A percentile compares a stretch with the other conserved stretches of the same genome.
Conservation (phyloP, 768 basidiomycete species). For the Tricholoma bakamatsutake region DNA sequence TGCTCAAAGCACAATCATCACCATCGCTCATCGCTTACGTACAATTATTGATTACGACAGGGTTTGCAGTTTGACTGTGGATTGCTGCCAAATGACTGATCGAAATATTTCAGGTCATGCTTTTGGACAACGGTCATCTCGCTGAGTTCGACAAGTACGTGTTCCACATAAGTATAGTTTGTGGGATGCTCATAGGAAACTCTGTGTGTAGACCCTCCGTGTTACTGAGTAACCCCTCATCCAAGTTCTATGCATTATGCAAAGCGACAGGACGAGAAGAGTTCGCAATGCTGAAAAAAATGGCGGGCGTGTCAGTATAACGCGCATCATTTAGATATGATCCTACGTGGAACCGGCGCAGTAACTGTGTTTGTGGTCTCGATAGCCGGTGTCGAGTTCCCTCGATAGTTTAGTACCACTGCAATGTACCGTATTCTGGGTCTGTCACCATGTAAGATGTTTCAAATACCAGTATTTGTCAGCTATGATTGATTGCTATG, state of each 20-base stretch:
- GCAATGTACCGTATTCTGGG: too few relatives aligned
- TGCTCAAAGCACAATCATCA: constrained; percentile 74
- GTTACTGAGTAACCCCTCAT: constrained; percentile 49
- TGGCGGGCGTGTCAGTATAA: constrained; percentile 42
- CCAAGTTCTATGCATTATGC: constrained; percentile 63
- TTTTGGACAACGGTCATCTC: constrained; percentile 74
- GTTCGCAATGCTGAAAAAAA: constrained; percentile 59
- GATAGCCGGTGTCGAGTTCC: too few relatives aligned
- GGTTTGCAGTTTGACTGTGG: constrained; percentile 31
- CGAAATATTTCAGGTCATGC: constrained; percentile 48
- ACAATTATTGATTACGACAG: constrained; percentile 84
- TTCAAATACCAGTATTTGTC: too few relatives aligned
- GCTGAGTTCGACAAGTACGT: constrained; percentile 63
- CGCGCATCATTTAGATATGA: too few relatives aligned
- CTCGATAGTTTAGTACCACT: too few relatives aligned
- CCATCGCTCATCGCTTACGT: constrained; percentile 74
- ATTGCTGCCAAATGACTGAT: background rate
- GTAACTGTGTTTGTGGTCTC: too few relatives aligned
- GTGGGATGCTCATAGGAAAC: background rate
- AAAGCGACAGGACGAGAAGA: constrained; percentile 71
- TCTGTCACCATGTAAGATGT: too few relatives aligned
- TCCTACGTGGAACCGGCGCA: too few relatives aligned
- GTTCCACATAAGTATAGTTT: constrained; percentile 31
- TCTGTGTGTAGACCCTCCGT: constrained; percentile 36
- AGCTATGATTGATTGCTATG: too few relatives aligned